Evolutionary conservation across 2,329 filamentous ascomycete species (phyloP).

Genomic region (Aspergillus piperis): DNA sequence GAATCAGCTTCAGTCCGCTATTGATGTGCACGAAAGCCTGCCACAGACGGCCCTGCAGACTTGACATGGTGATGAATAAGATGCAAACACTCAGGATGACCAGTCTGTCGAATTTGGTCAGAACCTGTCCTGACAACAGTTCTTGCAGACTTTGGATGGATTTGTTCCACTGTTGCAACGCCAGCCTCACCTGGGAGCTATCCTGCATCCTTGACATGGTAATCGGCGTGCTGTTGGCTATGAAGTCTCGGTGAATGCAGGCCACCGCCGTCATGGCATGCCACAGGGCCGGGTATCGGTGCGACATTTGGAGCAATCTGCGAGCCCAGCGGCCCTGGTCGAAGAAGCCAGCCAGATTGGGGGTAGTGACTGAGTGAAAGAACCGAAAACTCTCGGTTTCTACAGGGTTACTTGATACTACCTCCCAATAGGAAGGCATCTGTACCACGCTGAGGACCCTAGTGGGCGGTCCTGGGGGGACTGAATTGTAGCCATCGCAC

Average conservation of each 20-base stretch:
- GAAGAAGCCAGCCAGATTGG: background rate
- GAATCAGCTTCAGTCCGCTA: constrained; percentile 3
- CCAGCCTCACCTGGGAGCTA: background rate
- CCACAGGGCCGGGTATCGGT: constrained; percentile 6
- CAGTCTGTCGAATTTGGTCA: background rate
- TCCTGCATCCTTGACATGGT: background rate
- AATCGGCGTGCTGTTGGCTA: background rate
- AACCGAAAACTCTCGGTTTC: constrained; percentile 1
- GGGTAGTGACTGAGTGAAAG: background rate
- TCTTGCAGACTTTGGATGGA: constrained; percentile 3
- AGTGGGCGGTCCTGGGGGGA: background rate
- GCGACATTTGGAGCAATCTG: background rate
- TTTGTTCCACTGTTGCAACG: background rate
- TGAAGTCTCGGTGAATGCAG: constrained; percentile 7
- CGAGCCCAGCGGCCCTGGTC: background rate
- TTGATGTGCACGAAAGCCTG: constrained; percentile 14
- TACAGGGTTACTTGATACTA: background rate
- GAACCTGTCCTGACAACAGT: background rate
- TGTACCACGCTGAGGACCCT: background rate
- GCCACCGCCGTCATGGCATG: constrained; percentile 9
- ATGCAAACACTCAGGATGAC: constrained; percentile 6
- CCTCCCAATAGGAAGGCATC: background rate
- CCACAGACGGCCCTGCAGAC: constrained; percentile 1
- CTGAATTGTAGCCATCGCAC: constrained; percentile 4
- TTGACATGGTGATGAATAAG: constrained; percentile 5